Evolutionary conservation across 371 early-diverging fungal genomes (phyloP).

Genomic region (Apophysomyces sp.): DNA sequence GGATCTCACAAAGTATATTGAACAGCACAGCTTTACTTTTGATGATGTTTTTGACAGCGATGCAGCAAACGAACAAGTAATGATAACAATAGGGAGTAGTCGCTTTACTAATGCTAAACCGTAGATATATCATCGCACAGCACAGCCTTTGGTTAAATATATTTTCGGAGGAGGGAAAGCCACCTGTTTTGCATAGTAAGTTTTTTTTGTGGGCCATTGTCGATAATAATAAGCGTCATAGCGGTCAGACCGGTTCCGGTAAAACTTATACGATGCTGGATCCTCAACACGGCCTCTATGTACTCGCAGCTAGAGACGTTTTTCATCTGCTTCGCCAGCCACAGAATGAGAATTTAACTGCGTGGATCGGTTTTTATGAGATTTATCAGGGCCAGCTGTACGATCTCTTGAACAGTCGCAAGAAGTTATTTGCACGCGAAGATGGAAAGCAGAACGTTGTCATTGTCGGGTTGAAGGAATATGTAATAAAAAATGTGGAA

Average conservation of each 20-base stretch:
- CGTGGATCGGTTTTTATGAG: constrained; percentile 93
- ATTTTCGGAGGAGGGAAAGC: constrained; percentile 96
- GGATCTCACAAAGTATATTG: constrained; percentile 93
- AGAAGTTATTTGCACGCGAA: constrained; percentile 92
- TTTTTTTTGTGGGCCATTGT: not conserved
- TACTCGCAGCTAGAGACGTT: constrained; percentile 89
- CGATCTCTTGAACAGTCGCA: constrained; percentile 89
- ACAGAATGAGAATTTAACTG: constrained; percentile 73
- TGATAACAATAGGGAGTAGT: not conserved
- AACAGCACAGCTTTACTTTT: constrained; percentile 93
- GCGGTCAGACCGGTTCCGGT: constrained; percentile 96
- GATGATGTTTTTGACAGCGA: constrained; percentile 94
- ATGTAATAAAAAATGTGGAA: constrained; percentile 79
- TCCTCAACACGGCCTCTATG: constrained; percentile 81
- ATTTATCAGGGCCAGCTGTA: constrained; percentile 97
- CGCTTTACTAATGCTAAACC: not conserved
- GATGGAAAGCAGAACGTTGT: constrained; percentile 94
- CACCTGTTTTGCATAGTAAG: constrained; percentile 97
- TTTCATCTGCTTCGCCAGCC: constrained; percentile 74
- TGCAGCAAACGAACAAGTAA: constrained; percentile 73
- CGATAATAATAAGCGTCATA: constrained; percentile 16
- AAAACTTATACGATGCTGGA: constrained; percentile 99
- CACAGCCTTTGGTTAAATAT: constrained; percentile 92
- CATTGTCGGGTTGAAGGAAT: constrained; percentile 86
- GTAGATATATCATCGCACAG: constrained; percentile 84